These are phyloP conservation scores for Avena atlantica DNA, from an alignment of 176 grass and related monocot genomes.

Conservation along the genomic window DNA sequence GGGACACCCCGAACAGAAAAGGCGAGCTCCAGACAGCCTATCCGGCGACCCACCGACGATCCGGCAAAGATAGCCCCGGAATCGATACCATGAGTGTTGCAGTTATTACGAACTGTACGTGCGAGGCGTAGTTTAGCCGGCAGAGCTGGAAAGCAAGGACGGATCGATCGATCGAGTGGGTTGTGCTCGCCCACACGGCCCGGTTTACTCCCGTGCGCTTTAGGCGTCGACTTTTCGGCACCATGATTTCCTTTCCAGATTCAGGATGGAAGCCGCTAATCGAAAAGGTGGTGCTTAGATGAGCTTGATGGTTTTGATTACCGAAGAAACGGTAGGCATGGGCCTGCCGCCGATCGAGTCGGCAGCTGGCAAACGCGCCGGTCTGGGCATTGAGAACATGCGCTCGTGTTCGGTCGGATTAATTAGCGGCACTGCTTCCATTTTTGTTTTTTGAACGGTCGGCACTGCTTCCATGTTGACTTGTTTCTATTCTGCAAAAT, in stretches of 20 bases:
- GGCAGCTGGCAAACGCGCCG: not conserved
- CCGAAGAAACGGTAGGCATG: not conserved
- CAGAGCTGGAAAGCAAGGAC: too few species aligned
- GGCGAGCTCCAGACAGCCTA: not conserved
- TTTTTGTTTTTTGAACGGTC: not conserved
- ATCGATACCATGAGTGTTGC: slow-evolving; percentile 56
- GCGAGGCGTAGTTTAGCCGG: slow-evolving; percentile 4
- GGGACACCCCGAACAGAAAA: not conserved
- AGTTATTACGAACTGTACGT: not conserved
- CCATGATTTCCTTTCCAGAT: slow-evolving; percentile 31
- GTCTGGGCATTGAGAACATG: not conserved
- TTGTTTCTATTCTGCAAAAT: too few species aligned
- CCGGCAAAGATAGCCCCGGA: slow-evolving; percentile 19
- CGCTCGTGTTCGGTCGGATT: not conserved
- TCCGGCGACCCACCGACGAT: not conserved
- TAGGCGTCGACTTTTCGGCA: slow-evolving; percentile 31
- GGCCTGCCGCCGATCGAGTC: not conserved
- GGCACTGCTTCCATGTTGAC: too few species aligned
- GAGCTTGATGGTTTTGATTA: not conserved
- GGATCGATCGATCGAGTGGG: too few species aligned
- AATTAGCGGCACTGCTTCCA: not conserved
- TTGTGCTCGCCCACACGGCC: slow-evolving; percentile 28
- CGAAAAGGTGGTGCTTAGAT: not conserved
- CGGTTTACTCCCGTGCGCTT: slow-evolving; percentile 18
- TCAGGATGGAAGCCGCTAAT: slow-evolving; percentile 23